Percentiles rank a stretch among this genome's conserved stretches.
These are phyloP conservation scores for Penicillium macrosclerotiorum DNA, from an alignment of 495 filamentous ascomycete species.

Conservation along the genomic window DNA sequence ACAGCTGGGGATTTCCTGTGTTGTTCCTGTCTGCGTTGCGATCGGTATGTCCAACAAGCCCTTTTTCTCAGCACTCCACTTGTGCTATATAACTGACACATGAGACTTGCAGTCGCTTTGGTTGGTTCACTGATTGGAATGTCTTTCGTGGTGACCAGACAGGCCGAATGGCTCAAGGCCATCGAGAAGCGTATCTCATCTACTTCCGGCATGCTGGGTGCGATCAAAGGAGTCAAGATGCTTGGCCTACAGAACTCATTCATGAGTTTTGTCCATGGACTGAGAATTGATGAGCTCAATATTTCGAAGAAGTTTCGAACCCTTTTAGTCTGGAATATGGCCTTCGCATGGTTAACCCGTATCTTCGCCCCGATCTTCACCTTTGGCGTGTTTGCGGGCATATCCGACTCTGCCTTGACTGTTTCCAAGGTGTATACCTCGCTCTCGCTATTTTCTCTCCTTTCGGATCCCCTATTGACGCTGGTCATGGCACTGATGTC, in stretches of 20 bases:
- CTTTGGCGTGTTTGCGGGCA: constrained; percentile 49
- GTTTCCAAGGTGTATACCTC: constrained; percentile 57
- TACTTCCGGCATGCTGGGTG: constrained; percentile 52
- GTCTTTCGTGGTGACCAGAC: constrained; percentile 24
- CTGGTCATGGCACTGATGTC: constrained; percentile 57
- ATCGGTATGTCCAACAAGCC: constrained; percentile 41
- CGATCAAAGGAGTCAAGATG: constrained; percentile 65
- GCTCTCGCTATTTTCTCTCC: constrained; percentile 57
- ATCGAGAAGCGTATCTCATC: constrained; percentile 53
- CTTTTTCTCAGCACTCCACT: no score
- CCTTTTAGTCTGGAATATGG: constrained; percentile 55
- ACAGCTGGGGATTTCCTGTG: constrained; percentile 52
- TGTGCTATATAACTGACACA: no score
- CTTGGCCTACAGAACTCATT: constrained; percentile 47
- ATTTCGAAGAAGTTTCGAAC: constrained; percentile 56
- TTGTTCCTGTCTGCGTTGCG: constrained; percentile 53
- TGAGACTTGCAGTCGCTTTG: constrained; percentile 27
- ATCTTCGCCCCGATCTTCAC: constrained; percentile 53
- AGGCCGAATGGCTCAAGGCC: constrained; percentile 28
- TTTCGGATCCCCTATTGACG: constrained; percentile 52
- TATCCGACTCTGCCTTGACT: constrained; percentile 49
- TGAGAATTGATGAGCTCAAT: constrained; percentile 56
- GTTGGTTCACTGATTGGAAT: constrained; percentile 37
- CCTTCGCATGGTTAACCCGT: constrained; percentile 50
- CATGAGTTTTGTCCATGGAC: constrained; percentile 41